Evolutionary conservation across 164 flowering plant species (phyloP).

Genomic region (Macadamia integrifolia): DNA sequence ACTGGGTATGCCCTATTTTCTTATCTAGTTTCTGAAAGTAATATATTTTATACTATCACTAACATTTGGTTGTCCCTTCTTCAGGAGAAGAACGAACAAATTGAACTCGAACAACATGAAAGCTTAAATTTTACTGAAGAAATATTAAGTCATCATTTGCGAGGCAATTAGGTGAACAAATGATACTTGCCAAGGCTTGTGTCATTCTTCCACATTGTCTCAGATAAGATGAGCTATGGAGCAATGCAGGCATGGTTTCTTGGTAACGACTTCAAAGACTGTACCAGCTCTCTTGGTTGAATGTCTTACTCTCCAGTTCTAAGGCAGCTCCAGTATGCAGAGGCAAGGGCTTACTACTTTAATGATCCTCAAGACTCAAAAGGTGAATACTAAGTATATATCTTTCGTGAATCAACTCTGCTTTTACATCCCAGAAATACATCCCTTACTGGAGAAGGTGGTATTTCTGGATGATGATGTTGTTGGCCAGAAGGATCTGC

Average conservation of each 20-base stretch:
- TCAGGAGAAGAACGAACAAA: slow-evolving; percentile 37
- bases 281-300: slow-evolving; percentile 64
- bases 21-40: background rate
- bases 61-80: slow-evolving; percentile 6
- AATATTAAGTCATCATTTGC: slow-evolving; percentile 58
- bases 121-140: slow-evolving; percentile 57
- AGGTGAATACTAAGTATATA: slow-evolving; percentile 51
- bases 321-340: slow-evolving; percentile 45
- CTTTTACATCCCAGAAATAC: slow-evolving; percentile 75
- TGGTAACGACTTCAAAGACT: slow-evolving; percentile 59
- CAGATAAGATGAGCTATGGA: slow-evolving; percentile 55
- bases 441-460: slow-evolving; percentile 70
- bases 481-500: slow-evolving; percentile 80
- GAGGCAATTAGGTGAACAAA: slow-evolving; percentile 84
- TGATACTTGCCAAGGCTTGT: slow-evolving; percentile 85
- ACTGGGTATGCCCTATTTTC: too few species aligned
- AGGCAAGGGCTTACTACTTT: slow-evolving; percentile 43
- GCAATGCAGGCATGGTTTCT: slow-evolving; percentile 86
- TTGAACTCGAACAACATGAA: slow-evolving; percentile 19
- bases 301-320: slow-evolving; percentile 58
- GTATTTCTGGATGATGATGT: slow-evolving; percentile 87
- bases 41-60: background rate
- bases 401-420: slow-evolving; percentile 67
- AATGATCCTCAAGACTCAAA: slow-evolving; percentile 37
- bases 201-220: slow-evolving; percentile 61